Conservation (phyloP, 2,329 filamentous ascomycete genomes). For the Hypocreales sp. region DNA sequence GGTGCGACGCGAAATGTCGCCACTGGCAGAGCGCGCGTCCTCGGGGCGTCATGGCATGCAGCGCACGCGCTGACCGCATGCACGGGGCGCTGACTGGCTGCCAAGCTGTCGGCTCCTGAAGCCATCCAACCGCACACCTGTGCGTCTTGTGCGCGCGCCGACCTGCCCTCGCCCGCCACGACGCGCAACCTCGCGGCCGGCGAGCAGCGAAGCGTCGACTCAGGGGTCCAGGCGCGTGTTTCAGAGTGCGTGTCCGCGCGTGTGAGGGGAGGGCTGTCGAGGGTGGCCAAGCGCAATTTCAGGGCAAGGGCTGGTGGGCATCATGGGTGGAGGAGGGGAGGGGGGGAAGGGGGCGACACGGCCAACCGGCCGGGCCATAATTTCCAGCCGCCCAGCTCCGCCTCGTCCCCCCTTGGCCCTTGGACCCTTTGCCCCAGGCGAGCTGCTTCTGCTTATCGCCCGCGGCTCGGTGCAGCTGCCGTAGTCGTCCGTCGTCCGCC, state of each 20-base stretch:
- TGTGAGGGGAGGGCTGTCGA: constrained; percentile 7
- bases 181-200: background rate
- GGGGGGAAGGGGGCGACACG: constrained; percentile 4
- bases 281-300: constrained; percentile 10
- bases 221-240: constrained; percentile 5
- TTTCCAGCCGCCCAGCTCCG: constrained; percentile 5
- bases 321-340: constrained; percentile 6
- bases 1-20: constrained; percentile 6
- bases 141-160: background rate
- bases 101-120: background rate
- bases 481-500: background rate
- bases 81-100: background rate
- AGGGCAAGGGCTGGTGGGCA: constrained; percentile 4
- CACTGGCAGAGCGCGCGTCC: constrained; percentile 1
- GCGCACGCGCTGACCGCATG: too few relatives aligned
- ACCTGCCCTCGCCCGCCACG: background rate
- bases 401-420: constrained; percentile 1
- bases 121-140: background rate
- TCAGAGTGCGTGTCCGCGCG: constrained; percentile 7
- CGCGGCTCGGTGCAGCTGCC: constrained; percentile 2
- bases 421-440: constrained; percentile 1
- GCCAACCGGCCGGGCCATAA: constrained; percentile 8
- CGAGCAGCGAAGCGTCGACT: background rate
- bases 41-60: too few relatives aligned
- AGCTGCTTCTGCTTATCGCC: constrained; percentile 3